These are phyloP conservation scores for Calonectria leucothoes DNA, from an alignment of 2,329 filamentous ascomycete genomes.

Conservation along the genomic window DNA sequence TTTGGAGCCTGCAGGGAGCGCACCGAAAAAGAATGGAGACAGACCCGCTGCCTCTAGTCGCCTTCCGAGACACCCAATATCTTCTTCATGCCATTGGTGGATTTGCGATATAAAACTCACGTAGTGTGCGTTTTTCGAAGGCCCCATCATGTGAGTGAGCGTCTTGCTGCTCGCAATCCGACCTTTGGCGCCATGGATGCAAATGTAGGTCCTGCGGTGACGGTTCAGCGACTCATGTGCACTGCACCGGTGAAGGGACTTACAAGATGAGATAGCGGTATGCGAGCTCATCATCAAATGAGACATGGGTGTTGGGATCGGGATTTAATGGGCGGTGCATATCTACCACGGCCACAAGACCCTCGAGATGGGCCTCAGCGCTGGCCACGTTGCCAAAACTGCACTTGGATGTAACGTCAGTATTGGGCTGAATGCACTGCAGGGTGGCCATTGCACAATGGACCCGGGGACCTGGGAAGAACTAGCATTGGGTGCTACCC, in stretches of 20 bases:
- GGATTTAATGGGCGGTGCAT: constrained; percentile 25
- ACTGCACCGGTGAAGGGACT: not conserved
- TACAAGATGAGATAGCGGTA: constrained; percentile 38
- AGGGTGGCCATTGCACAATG: not conserved
- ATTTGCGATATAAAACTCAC: constrained; percentile 27
- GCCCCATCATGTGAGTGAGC: constrained; percentile 19
- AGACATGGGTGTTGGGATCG: not conserved
- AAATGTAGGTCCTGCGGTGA: constrained; percentile 25
- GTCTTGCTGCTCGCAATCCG: constrained; percentile 28
- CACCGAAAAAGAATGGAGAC: constrained; percentile 33
- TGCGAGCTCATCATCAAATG: constrained; percentile 32
- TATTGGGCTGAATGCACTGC: not conserved
- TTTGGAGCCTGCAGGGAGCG: not conserved
- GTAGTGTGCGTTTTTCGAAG: constrained; percentile 18
- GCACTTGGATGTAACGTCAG: constrained; percentile 16
- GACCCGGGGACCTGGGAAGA: not conserved
- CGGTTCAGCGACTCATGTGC: not conserved
- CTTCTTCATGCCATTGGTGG: constrained; percentile 31
- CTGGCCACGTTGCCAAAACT: constrained; percentile 30
- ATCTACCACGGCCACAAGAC: constrained; percentile 29
- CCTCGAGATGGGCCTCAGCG: constrained; percentile 35
- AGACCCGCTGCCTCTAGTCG: constrained; percentile 29
- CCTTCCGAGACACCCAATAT: constrained; percentile 30
- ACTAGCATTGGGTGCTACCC: not conserved
- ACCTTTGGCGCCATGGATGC: constrained; percentile 35